Evolutionary conservation across 257 asterid species (phyloP).

Genomic region (Capsicum rhomboideum): DNA sequence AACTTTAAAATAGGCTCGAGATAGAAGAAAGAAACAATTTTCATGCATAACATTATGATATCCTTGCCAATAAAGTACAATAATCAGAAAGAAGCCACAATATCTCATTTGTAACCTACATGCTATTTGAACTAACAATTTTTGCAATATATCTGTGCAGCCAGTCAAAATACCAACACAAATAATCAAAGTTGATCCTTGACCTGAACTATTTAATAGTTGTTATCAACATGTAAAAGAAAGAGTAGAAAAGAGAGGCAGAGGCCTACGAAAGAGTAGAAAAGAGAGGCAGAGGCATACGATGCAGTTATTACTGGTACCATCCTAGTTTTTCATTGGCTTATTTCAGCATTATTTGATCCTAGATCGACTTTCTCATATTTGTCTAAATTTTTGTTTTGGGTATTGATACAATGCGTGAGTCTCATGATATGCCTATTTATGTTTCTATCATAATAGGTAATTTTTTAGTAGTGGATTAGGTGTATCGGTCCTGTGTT

Average conservation of each 20-base stretch:
- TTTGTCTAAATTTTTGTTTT: too few relatives aligned
- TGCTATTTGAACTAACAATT: conserved; percentile 75
- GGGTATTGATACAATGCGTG: too few relatives aligned
- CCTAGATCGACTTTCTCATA: too few relatives aligned
- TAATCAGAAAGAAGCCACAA: background rate
- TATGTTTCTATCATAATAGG: too few relatives aligned
- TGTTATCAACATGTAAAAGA: conserved; percentile 10
- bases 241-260: background rate
- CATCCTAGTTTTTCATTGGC: too few relatives aligned
- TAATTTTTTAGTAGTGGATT: too few relatives aligned
- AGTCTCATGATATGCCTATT: too few relatives aligned
- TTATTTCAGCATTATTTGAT: too few relatives aligned
- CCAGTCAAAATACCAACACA: conserved; percentile 92
- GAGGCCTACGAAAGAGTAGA: background rate
- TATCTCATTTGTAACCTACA: conserved; percentile 32
- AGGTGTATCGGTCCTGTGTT: too few relatives aligned
- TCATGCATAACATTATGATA: background rate
- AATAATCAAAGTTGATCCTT: conserved; percentile 81
- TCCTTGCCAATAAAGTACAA: background rate
- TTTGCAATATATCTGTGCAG: conserved; percentile 79
- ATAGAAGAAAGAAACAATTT: background rate
- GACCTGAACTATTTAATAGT: conserved; percentile 51
- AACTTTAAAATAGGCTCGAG: background rate
- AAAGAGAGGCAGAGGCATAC: too few relatives aligned
- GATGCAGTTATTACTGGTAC: too few relatives aligned